Conservation (phyloP, 2,329 filamentous ascomycete species). For the Byssothecium circinans region DNA sequence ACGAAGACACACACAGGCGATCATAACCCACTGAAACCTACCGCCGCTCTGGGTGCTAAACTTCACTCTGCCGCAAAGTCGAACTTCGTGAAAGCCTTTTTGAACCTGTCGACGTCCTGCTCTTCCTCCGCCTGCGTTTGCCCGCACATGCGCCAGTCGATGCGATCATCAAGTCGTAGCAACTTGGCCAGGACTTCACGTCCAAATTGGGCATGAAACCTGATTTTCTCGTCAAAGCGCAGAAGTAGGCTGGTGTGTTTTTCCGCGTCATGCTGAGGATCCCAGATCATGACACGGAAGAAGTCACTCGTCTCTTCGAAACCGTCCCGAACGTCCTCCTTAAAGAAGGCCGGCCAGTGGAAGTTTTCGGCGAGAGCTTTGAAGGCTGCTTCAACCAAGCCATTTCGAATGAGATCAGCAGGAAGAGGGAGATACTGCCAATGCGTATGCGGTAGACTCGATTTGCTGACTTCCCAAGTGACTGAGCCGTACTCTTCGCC, state of each 20-base stretch:
- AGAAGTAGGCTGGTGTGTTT: conserved; percentile 73
- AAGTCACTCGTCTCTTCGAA: conserved; percentile 60
- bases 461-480: conserved; percentile 88
- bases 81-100: conserved; percentile 78
- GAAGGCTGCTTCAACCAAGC: conserved; percentile 85
- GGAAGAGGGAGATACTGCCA: conserved; percentile 90
- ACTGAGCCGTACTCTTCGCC: conserved; percentile 71
- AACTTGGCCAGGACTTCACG: conserved; percentile 86
- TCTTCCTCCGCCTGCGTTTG: conserved; percentile 79
- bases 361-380: conserved; percentile 82
- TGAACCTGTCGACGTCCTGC: conserved; percentile 76
- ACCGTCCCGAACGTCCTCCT: conserved; percentile 45
- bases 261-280: conserved; percentile 52
- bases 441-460: conserved; percentile 80
- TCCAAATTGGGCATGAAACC: conserved; percentile 90
- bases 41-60: no score
- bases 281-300: conserved; percentile 83
- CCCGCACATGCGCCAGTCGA: conserved; percentile 81
- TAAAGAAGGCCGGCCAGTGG: conserved; percentile 57
- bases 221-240: conserved; percentile 68
- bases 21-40: no score
- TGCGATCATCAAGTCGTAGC: conserved; percentile 74
- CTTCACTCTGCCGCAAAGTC: conserved; percentile 69
- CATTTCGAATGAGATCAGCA: conserved; percentile 65
- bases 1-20: no score